Evolutionary conservation across 352 stramenopile species (phyloP).

Genomic region (Pythium brassicae): DNA sequence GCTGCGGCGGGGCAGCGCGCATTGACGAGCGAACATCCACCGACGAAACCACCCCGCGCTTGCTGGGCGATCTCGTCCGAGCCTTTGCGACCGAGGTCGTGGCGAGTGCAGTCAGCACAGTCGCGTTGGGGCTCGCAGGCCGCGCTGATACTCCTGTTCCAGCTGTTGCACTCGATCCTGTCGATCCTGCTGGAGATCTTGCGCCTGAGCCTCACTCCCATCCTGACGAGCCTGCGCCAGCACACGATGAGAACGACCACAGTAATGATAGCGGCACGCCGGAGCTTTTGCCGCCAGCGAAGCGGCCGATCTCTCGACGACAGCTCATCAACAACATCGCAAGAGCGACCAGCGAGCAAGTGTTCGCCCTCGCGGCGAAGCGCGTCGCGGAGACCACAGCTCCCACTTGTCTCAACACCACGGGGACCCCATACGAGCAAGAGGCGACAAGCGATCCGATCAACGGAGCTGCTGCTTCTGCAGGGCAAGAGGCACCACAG

Average conservation of each 20-base stretch:
- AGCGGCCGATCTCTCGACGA: not conserved
- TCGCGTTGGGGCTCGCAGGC: not conserved
- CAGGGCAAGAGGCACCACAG: too few relatives aligned
- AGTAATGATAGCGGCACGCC: too few relatives aligned
- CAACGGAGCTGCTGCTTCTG: constrained; percentile 10
- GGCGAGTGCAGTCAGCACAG: not conserved
- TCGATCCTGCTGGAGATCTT: too few relatives aligned
- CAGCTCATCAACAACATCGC: constrained; percentile 17
- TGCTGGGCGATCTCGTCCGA: not conserved
- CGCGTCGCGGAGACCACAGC: not conserved
- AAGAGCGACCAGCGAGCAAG: constrained; percentile 12
- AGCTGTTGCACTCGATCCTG: not conserved
- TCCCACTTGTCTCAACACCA: not conserved
- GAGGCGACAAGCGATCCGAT: constrained; percentile 1
- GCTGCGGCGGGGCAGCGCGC: not conserved
- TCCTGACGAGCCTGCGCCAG: too few relatives aligned
- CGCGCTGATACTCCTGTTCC: too few relatives aligned
- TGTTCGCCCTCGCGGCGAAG: constrained; percentile 11
- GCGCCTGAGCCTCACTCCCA: too few relatives aligned
- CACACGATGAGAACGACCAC: too few relatives aligned
- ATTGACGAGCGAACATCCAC: too few relatives aligned
- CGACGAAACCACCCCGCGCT: not conserved
- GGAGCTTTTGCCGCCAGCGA: not conserved
- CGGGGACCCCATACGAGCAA: too few relatives aligned
- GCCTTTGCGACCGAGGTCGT: constrained; percentile 3